Percentiles rank a stretch among this genome's conserved stretches.
phyloP scores from a whole-genome alignment of 1,139 yeast genomes.

The Yamadazyma kanchanaburiensis region DNA sequence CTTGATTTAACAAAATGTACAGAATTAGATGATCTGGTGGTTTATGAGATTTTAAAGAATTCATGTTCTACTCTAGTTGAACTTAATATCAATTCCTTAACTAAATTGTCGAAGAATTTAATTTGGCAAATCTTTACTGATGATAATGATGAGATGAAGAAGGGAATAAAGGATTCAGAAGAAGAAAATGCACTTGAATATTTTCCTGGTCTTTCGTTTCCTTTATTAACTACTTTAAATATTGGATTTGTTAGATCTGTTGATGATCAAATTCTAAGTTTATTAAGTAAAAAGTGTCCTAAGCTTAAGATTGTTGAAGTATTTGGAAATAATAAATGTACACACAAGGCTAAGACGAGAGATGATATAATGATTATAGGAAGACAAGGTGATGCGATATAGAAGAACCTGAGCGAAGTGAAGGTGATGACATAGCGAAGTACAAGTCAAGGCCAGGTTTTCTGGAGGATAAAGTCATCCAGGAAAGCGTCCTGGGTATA shows the following conservation, averaged over 20 bases:
- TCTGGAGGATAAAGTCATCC: no score
- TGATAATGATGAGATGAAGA: constrained; percentile 20
- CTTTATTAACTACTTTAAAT: constrained; percentile 63
- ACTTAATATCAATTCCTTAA: constrained; percentile 67
- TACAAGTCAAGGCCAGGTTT: no score
- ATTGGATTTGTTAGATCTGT: constrained; percentile 73
- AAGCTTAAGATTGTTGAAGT: constrained; percentile 67
- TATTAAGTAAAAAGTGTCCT: constrained; percentile 55
- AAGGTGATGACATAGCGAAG: no score
- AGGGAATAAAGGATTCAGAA: constrained; percentile 24
- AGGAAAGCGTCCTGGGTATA: no score
- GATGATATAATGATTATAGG: constrained; percentile 67
- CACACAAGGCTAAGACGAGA: constrained; percentile 50
- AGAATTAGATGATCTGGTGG: constrained; percentile 58
- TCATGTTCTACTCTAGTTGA: constrained; percentile 66
- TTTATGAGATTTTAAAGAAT: constrained; percentile 60
- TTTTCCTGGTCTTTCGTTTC: constrained; percentile 28
- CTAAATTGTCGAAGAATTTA: constrained; percentile 50
- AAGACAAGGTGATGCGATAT: constrained; percentile 24
- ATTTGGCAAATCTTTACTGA: constrained; percentile 41
- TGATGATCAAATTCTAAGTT: constrained; percentile 58
- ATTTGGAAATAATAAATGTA: constrained; percentile 73
- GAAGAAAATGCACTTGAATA: constrained; percentile 11
- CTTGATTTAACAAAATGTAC: constrained; percentile 68
- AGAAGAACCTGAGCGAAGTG: no score